Evolutionary conservation across 108 stramenopile genomes (phyloP).

Genomic region (Pelagomonas calceolata): DNA sequence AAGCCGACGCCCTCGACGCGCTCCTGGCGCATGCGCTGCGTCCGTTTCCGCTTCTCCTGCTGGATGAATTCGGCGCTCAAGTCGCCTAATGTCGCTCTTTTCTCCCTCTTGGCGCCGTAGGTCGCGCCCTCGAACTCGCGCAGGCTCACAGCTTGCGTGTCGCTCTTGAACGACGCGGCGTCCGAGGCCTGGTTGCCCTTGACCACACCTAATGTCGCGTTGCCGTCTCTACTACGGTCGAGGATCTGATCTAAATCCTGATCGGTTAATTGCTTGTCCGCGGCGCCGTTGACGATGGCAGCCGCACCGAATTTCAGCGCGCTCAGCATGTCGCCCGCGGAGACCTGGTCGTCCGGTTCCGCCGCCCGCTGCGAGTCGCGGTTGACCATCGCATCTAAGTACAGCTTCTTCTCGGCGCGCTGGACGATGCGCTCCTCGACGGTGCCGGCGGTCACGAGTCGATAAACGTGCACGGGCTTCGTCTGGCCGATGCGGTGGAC

Average conservation of each 20-base stretch:
- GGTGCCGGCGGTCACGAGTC: slow-evolving; percentile 79
- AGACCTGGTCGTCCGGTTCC: background rate
- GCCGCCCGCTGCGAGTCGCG: slow-evolving; percentile 18
- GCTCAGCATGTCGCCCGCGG: background rate
- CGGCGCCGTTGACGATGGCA: slow-evolving; percentile 42
- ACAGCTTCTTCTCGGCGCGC: slow-evolving; percentile 69
- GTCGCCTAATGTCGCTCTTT: background rate
- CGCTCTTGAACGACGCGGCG: slow-evolving; percentile 1
- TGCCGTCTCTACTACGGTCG: slow-evolving; percentile 52
- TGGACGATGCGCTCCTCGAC: slow-evolving; percentile 74
- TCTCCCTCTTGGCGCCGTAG: background rate
- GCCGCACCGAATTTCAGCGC: slow-evolving; percentile 25
- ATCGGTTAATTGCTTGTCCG: slow-evolving; percentile 44
- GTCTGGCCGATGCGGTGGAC: slow-evolving; percentile 97
- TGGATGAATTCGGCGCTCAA: background rate
- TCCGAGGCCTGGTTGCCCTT: slow-evolving; percentile 24
- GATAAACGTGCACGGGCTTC: slow-evolving; percentile 71
- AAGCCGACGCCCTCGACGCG: slow-evolving; percentile 8
- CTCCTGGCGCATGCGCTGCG: background rate
- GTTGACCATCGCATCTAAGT: slow-evolving; percentile 61
- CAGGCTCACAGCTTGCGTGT: background rate
- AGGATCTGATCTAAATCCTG: slow-evolving; percentile 62
- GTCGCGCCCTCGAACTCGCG: background rate
- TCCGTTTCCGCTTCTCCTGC: background rate
- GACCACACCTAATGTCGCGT: slow-evolving; percentile 29